Evolutionary conservation across 1,284 basidiomycete species (phyloP), one percentile per base, ranked within the genome.

Genomic region (Ganoderma boninense): DNA sequence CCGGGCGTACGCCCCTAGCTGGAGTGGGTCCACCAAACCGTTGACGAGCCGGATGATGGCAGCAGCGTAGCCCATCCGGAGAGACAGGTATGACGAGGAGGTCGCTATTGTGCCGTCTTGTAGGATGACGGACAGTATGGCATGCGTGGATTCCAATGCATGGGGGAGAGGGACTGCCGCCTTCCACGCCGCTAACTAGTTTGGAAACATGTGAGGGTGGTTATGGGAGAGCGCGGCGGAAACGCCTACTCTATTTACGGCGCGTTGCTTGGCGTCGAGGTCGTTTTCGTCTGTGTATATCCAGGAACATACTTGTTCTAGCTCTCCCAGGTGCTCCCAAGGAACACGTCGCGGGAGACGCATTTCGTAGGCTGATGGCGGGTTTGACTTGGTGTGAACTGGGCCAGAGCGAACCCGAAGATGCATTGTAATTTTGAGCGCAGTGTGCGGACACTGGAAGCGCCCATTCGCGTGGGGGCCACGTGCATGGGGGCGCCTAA

Each of bases 21-120:
- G 97, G 23, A 98, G 85, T 18, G 97, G 96, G 79, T 99, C 97
- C 6, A 98, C 97, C 59, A 98, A 87, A 2, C 95, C 95, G 77
- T 99, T 99, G 74, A 99, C 96, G 75, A 99, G 91, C 23, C 97
- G 86, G 72, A 97, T 93, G 78, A 97, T 86, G 0, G 95, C 91
- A 40, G 92, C 86, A 10, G 92, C 90, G 80, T 97, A 90, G 75
- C 85, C 85, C 80, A 95, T 89, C 60, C 92, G 82, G 74, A 92
- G 75, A 65, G 83, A 79, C 59, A 92, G 79, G 29, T 83, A 80
- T 5, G 86, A 86, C 0, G 84, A 72, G 8, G 79, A 71, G 7
- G 69, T 64, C 14, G 71, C 70, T 0, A 67, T 52, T 0, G 72
- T 62, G 2, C 69, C 68, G 74, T 92, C 89, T 66, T 91, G 86